Evolutionary conservation across 495 filamentous ascomycete genomes (phyloP), one percentile per base, ranked within the genome.

Genomic region (Lichenothelia convexa): DNA sequence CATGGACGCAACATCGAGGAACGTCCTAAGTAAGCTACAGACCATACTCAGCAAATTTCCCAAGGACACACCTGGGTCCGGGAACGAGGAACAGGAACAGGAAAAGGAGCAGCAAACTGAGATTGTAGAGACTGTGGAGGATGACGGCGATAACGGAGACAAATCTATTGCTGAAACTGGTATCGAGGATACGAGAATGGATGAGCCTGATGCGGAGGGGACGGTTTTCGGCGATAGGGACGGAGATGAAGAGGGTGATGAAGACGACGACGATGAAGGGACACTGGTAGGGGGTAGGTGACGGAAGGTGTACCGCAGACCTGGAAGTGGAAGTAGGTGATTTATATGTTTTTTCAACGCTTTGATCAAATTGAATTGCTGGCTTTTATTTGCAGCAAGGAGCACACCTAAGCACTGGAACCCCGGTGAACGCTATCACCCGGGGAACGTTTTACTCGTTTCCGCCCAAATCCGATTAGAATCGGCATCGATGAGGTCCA

Each of bases 241-340:
- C 3, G 60, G 59, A 9, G 56, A 55, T 29, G 58, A 55, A 20
- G 56, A 54, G 20, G 55, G 55, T 16, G 49, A 46, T 5, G 51
- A 49, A 30, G 48, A 38, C 0, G 43, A 48, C 7, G n/a, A n/a
- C 35, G 40, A 8, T 41, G 33, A 22, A 34, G 32, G 41, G 39
- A 36, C 17, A 20, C 44, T 45, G 17, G 19, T 26, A 18, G 35
- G 20, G n/a, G n/a, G n/a, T n/a, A n/a, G n/a, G n/a, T n/a, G n/a
- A 45, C 44, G 3, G 36, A 41, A 21, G 45, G 41, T 1, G 29
- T 18, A 21, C 45, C 45, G 32, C 41, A 47, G 27, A 42, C 41
- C 3, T 41, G 44, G 35, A 42, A 42, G 2, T 44, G 41, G 33
- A 36, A 42, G 27, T 18, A 44, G 20, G 11, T n/a, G 36, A 18